These are phyloP conservation scores for Leptographium wingfieldii DNA, from an alignment of 2,329 filamentous ascomycete species.

Conservation along the genomic window DNA sequence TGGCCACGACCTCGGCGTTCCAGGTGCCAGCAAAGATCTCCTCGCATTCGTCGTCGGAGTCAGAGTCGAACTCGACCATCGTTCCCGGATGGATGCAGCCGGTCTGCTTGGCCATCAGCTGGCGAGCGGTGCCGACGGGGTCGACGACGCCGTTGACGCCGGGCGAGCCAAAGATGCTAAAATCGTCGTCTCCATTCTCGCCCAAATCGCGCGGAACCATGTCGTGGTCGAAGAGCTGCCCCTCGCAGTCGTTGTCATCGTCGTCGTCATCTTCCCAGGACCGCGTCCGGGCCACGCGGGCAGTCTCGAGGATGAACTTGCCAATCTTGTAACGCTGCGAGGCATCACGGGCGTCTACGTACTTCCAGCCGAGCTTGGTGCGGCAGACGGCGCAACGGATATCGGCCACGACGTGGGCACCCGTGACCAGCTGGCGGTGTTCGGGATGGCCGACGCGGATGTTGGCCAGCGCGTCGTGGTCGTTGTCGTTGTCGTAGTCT, in stretches of 20 bases:
- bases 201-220: too few species aligned
- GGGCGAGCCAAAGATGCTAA: slow-evolving; percentile 8
- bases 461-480: slow-evolving; percentile 32
- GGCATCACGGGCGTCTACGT: slow-evolving; percentile 47
- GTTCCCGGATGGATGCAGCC: neutral
- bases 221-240: neutral
- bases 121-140: neutral
- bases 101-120: slow-evolving; percentile 25
- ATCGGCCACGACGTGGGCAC: slow-evolving; percentile 51
- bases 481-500: neutral
- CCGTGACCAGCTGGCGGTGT: slow-evolving; percentile 46
- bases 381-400: slow-evolving; percentile 45
- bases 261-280: slow-evolving; percentile 40
- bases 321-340: slow-evolving; percentile 55
- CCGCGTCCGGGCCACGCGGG: slow-evolving; percentile 38
- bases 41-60: slow-evolving; percentile 54
- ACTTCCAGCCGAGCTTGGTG: slow-evolving; percentile 53
- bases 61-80: slow-evolving; percentile 43
- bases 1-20: slow-evolving; percentile 40
- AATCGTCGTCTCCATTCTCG: slow-evolving; percentile 1
- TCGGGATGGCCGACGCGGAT: slow-evolving; percentile 41
- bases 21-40: slow-evolving; percentile 51
- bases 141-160: slow-evolving; percentile 11
- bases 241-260: slow-evolving; percentile 35
- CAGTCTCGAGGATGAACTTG: slow-evolving; percentile 54